These are phyloP conservation scores for Pascua sp. DNA, from an alignment of 1,284 basidiomycete genomes.

Conservation along the genomic window DNA sequence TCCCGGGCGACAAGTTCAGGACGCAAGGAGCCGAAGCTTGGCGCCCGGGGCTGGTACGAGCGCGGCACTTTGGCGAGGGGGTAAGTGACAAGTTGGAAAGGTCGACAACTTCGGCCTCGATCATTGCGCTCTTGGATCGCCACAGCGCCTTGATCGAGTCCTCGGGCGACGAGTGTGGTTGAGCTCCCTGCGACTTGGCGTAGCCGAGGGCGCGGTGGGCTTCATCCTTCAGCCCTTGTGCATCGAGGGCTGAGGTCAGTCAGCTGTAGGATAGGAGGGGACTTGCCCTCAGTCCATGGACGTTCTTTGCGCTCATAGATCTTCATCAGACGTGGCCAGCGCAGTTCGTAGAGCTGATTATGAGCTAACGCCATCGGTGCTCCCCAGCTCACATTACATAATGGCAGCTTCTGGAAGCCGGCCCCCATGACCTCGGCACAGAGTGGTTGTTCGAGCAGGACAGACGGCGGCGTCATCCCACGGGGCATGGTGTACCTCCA, in stretches of 20 bases:
- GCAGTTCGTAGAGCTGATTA: conserved; percentile 68
- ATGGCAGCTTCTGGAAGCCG: conserved; percentile 66
- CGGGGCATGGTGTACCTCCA: conserved; percentile 58
- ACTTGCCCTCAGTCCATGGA: conserved; percentile 58
- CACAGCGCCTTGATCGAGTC: conserved; percentile 32
- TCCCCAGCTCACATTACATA: conserved; percentile 56
- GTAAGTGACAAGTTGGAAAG: not conserved
- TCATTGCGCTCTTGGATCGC: conserved; percentile 21
- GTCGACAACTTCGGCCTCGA: not conserved
- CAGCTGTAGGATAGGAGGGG: not conserved
- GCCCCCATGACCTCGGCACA: conserved; percentile 73
- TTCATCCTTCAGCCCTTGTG: conserved; percentile 15
- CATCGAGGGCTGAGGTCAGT: conserved; percentile 20
- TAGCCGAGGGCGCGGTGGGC: conserved; percentile 36
- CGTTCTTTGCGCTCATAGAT: conserved; percentile 61
- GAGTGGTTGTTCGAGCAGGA: conserved; percentile 62
- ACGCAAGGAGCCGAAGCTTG: not conserved
- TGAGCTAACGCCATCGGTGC: not conserved
- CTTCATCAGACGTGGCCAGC: conserved; percentile 74
- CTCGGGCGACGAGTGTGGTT: conserved; percentile 18
- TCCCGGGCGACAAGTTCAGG: not conserved
- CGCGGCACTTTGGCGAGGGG: not conserved
- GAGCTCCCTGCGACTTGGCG: not conserved
- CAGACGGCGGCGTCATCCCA: conserved; percentile 56
- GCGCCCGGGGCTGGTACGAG: not conserved